Evolutionary conservation across 2,329 filamentous ascomycete genomes (phyloP).

Genomic region (Pseudogymnoascus sp.): DNA sequence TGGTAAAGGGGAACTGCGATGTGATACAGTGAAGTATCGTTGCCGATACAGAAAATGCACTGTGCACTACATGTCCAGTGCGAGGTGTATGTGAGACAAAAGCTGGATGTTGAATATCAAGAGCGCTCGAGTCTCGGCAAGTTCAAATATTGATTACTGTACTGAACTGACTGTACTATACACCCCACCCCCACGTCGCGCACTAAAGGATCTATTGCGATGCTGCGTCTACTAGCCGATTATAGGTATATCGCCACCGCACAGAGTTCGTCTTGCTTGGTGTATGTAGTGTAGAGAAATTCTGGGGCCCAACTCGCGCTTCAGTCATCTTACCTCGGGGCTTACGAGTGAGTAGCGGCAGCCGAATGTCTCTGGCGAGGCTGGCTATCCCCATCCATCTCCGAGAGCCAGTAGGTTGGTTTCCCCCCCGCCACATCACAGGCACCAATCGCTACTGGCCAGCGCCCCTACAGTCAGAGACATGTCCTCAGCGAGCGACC

Average conservation of each 20-base stretch:
- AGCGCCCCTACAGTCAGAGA: background rate
- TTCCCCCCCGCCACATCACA: background rate
- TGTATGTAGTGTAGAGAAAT: background rate
- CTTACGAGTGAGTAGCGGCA: background rate
- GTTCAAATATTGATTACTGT: background rate
- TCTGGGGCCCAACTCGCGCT: background rate
- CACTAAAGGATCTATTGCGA: background rate
- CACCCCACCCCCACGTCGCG: conserved; percentile 1
- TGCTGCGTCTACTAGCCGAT: background rate
- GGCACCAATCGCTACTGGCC: conserved; percentile 2
- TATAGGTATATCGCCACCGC: background rate
- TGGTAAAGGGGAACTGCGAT: background rate
- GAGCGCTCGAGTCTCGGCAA: background rate
- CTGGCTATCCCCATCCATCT: background rate
- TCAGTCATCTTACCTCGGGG: conserved; percentile 1
- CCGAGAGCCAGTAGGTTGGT: background rate
- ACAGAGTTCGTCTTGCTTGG: background rate
- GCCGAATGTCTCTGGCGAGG: background rate
- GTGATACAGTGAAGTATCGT: background rate
- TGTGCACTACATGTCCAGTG: background rate
- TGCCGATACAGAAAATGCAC: background rate
- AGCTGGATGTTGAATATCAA: background rate
- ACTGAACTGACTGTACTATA: background rate
- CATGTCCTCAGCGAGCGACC: background rate
- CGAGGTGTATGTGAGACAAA: background rate